Percentiles rank a stretch among this genome's conserved stretches.
phyloP scores from a whole-genome alignment of 805 yeast genomes.

The Saturnispora sanitii region DNA sequence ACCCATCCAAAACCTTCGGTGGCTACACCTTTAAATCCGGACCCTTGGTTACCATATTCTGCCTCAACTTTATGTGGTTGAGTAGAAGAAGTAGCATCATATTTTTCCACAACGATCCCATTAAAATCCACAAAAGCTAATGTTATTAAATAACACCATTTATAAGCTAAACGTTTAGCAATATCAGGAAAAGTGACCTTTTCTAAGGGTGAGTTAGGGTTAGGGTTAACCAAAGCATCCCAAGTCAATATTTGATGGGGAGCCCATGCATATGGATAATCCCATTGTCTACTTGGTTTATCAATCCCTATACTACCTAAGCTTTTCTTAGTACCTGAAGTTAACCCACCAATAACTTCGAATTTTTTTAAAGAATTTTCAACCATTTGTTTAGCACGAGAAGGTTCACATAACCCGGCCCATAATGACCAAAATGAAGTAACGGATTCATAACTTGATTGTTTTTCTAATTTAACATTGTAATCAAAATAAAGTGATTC shows the following conservation, averaged over 20 bases:
- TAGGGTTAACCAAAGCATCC: constrained; percentile 74
- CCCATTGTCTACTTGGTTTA: constrained; percentile 95
- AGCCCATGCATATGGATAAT: constrained; percentile 97
- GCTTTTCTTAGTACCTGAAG: constrained; percentile 67
- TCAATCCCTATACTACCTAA: constrained; percentile 61
- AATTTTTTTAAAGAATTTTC: constrained; percentile 50
- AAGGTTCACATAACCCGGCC: constrained; percentile 57
- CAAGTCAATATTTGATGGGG: constrained; percentile 95
- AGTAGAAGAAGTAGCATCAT: constrained; percentile 73
- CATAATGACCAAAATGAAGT: constrained; percentile 91
- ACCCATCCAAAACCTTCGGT: constrained; percentile 99
- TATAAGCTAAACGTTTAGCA: constrained; percentile 62
- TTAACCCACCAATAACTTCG: constrained; percentile 85
- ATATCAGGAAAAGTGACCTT: constrained; percentile 29
- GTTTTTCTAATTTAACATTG: constrained; percentile 46
- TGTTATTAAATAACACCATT: constrained; percentile 88
- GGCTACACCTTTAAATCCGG: constrained; percentile 85
- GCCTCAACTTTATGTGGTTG: constrained; percentile 91
- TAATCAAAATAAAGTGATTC: constrained; percentile 78
- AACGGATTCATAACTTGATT: constrained; percentile 68
- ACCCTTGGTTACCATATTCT: constrained; percentile 95
- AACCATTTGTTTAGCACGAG: constrained; percentile 61
- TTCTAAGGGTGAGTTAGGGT: constrained; percentile 29
- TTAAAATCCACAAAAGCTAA: constrained; percentile 84
- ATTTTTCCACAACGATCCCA: constrained; percentile 93